Evolutionary conservation across 768 basidiomycete species (phyloP).

Genomic region (Cystobasidiopsis lactophilus): DNA sequence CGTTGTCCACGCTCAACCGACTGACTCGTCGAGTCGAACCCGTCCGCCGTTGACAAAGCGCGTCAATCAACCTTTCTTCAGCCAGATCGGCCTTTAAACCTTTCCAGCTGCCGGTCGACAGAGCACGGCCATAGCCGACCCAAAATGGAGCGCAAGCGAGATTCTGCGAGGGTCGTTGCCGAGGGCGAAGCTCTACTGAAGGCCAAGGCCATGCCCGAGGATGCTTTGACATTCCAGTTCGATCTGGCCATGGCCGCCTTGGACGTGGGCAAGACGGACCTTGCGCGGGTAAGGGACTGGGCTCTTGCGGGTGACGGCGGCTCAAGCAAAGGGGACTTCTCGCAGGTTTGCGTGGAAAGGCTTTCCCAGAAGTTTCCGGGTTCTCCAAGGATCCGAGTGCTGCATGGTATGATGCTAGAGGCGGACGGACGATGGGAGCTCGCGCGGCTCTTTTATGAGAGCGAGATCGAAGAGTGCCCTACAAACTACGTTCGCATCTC

Average conservation of each 20-base stretch:
- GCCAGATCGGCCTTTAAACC: no score
- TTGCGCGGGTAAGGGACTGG: conserved; percentile 45
- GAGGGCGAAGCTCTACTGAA: neutral
- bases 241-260: conserved; percentile 56
- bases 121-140: no score
- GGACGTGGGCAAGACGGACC: conserved; percentile 46
- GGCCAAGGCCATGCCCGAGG: neutral
- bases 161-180: neutral
- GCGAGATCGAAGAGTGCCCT: conserved; percentile 39
- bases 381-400: conserved; percentile 55
- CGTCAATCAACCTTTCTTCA: no score
- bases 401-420: conserved; percentile 60
- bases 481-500: conserved; percentile 41
- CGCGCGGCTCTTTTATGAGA: conserved; percentile 43
- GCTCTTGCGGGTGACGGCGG: no score
- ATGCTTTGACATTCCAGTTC: conserved; percentile 63
- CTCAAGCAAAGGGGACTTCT: no score
- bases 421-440: conserved; percentile 36
- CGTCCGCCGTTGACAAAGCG: no score
- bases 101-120: no score
- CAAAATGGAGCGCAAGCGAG: no score
- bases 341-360: conserved; percentile 42
- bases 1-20: no score
- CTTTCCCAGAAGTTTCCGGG: conserved; percentile 46
- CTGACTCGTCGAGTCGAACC: no score